Percentiles rank a stretch among this genome's conserved stretches.
Conservation (phyloP, 208 protist genomes). For the Trypanosomatidae sp. region DNA sequence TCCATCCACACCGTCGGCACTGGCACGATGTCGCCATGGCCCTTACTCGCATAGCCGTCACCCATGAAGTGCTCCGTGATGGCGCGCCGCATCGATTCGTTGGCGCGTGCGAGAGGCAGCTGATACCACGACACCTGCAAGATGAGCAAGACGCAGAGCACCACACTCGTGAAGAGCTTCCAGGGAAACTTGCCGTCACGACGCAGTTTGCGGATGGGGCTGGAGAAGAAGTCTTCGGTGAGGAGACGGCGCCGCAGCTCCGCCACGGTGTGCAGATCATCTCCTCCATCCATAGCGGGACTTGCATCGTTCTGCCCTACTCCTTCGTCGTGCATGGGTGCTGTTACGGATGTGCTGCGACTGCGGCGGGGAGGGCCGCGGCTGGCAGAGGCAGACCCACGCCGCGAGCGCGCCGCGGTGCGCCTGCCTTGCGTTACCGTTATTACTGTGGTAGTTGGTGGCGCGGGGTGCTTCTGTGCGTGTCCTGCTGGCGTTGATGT, state of each 20-base stretch:
- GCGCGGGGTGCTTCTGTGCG: no score
- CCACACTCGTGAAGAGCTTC: constrained; percentile 42
- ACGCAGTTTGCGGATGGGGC: constrained; percentile 37
- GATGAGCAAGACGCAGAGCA: constrained; percentile 39
- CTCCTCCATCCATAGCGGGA: no score
- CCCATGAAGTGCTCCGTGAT: constrained; percentile 52
- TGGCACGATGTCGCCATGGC: constrained; percentile 50
- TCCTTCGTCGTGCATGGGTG: no score
- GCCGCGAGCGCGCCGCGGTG: no score
- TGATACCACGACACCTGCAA: constrained; percentile 37
- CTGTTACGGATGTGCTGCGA: no score
- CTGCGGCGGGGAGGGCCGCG: no score
- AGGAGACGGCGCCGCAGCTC: constrained; percentile 26
- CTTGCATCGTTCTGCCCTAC: no score
- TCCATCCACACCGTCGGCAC: constrained; percentile 50
- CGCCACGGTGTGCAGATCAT: no score
- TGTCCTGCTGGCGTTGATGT: no score
- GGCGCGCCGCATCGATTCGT: constrained; percentile 40
- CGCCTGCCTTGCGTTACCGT: no score
- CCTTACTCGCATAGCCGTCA: constrained; percentile 36
- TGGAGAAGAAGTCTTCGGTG: constrained; percentile 48
- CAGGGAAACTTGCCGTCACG: constrained; percentile 40
- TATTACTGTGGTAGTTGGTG: no score
- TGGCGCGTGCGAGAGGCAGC: constrained; percentile 36
- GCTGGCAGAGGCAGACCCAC: no score